Conservation (phyloP, 2,329 filamentous ascomycete species). For the Cladosporium sp. region DNA sequence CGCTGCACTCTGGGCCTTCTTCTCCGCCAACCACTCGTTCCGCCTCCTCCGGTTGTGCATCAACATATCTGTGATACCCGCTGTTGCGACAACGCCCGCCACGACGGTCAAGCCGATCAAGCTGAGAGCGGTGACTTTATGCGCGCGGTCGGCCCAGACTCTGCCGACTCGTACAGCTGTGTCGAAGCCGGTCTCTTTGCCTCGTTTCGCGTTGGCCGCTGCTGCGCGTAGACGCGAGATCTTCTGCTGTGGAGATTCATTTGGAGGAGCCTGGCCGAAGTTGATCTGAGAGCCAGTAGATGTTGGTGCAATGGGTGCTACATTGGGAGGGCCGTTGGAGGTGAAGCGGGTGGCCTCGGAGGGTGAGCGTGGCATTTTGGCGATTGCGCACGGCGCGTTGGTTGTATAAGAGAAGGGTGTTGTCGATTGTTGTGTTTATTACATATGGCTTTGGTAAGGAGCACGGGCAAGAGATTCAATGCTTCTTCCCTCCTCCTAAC, state of each 20-base stretch:
- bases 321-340: slow-evolving; percentile 56
- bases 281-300: slow-evolving; percentile 31
- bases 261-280: slow-evolving; percentile 41
- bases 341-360: slow-evolving; percentile 81
- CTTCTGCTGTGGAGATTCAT: slow-evolving; percentile 57
- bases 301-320: slow-evolving; percentile 22
- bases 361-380: slow-evolving; percentile 65
- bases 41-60: slow-evolving; percentile 68
- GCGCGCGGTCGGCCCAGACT: slow-evolving; percentile 61
- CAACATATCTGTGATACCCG: slow-evolving; percentile 67
- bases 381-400: background rate
- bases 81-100: slow-evolving; percentile 61
- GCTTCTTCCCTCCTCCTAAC: slow-evolving; percentile 17
- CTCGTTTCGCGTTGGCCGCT: slow-evolving; percentile 49
- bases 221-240: slow-evolving; percentile 55
- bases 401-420: background rate
- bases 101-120: slow-evolving; percentile 65
- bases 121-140: slow-evolving; percentile 61
- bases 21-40: slow-evolving; percentile 60
- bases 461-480: slow-evolving; percentile 8
- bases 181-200: slow-evolving; percentile 58
- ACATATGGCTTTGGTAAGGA: slow-evolving; percentile 20
- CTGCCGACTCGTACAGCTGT: slow-evolving; percentile 55
- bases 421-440: slow-evolving; percentile 18
- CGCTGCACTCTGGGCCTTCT: slow-evolving; percentile 49